A percentile compares a stretch with the other conserved stretches of the same genome.
phyloP scores from a whole-genome alignment of 2,329 filamentous ascomycete species.

The Xylariaceae sp. region DNA sequence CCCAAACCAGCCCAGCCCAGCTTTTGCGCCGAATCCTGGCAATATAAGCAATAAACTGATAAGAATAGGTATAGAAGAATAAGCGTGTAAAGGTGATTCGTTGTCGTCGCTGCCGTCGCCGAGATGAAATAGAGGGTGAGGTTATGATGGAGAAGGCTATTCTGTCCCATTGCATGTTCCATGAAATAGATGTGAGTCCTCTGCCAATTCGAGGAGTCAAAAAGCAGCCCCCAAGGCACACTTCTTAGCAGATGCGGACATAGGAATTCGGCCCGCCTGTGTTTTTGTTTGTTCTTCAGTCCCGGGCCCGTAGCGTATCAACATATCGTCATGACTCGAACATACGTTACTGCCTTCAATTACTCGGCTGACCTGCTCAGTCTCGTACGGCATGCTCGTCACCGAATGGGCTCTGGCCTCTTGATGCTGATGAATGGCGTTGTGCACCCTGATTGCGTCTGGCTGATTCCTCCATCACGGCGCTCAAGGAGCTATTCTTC shows the following conservation, averaged over 20 bases:
- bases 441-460: constrained; percentile 34
- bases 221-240: too few species aligned
- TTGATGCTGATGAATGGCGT: constrained; percentile 15
- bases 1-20: neutral
- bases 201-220: too few species aligned
- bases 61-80: too few species aligned
- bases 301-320: neutral
- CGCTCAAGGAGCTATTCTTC: constrained; percentile 46
- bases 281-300: too few species aligned
- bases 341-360: constrained; percentile 2
- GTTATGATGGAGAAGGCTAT: too few species aligned
- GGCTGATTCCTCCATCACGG: constrained; percentile 51
- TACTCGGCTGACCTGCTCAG: constrained; percentile 3
- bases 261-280: too few species aligned
- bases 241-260: too few species aligned
- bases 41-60: constrained; percentile 1
- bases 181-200: too few species aligned
- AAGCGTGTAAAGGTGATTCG: too few species aligned
- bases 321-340: constrained; percentile 14
- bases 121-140: too few species aligned
- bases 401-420: constrained; percentile 27
- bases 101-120: too few species aligned
- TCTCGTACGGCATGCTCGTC: constrained; percentile 30
- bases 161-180: too few species aligned
- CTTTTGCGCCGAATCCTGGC: constrained; percentile 1